Conservation (phyloP, 2,329 filamentous ascomycete genomes). For the Sclerotinia nivalis region DNA sequence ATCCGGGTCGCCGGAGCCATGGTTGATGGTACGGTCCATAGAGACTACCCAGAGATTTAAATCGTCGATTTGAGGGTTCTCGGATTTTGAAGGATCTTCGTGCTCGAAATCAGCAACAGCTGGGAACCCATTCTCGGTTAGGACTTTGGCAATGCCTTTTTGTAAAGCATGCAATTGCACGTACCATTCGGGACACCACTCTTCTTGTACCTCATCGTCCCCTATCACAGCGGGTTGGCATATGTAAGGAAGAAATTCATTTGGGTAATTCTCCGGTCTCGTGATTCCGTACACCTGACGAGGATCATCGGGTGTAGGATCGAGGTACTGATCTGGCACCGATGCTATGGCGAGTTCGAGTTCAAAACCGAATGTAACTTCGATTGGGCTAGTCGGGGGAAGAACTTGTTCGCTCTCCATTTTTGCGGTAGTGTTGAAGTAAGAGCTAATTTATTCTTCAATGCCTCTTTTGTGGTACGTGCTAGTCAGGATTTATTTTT, state of each 20-base stretch:
- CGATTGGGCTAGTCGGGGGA: neutral
- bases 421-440: neutral
- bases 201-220: neutral
- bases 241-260: neutral
- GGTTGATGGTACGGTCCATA: neutral
- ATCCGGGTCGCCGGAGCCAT: neutral
- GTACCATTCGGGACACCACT: neutral
- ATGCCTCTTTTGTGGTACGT: neutral
- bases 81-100: neutral
- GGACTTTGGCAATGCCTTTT: neutral
- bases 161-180: neutral
- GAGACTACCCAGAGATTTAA: neutral
- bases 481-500: too few relatives aligned
- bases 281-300: neutral
- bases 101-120: neutral
- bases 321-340: neutral
- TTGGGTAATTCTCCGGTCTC: neutral
- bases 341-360: neutral
- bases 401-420: neutral
- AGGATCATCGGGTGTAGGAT: neutral
- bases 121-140: neutral
- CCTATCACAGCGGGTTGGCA: rapidly evolving
- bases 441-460: neutral
- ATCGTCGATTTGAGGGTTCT: neutral
- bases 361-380: constrained; percentile 3